These are phyloP conservation scores for Coniochaeta sp. DNA, from an alignment of 2,329 filamentous ascomycete genomes.

Conservation along the genomic window DNA sequence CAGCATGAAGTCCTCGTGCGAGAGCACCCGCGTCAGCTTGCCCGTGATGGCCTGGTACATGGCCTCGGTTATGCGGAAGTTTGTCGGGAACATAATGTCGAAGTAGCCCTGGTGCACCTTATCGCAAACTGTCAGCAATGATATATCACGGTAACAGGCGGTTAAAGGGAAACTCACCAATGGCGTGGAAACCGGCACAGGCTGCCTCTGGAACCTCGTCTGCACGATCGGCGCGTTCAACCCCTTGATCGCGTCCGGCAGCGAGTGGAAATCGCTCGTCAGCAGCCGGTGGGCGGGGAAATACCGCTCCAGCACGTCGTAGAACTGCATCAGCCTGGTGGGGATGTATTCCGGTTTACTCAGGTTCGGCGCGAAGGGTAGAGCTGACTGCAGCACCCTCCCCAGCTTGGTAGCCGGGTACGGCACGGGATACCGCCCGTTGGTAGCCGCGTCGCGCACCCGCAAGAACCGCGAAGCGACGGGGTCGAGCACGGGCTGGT, in stretches of 20 bases:
- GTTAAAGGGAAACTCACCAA: constrained; percentile 52
- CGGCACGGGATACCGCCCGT: constrained; percentile 56
- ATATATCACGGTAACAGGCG: background rate
- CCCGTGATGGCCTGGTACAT: constrained; percentile 91
- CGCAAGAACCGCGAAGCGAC: constrained; percentile 75
- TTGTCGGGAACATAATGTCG: constrained; percentile 95
- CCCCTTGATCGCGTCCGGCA: constrained; percentile 77
- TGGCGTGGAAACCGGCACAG: constrained; percentile 83
- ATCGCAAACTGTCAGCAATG: constrained; percentile 2
- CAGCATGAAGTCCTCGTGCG: constrained; percentile 85
- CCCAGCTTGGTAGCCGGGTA: constrained; percentile 46
- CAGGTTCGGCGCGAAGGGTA: constrained; percentile 70
- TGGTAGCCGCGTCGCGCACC: constrained; percentile 72
- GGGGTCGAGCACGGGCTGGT: constrained; percentile 72
- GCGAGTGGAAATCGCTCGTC: constrained; percentile 80
- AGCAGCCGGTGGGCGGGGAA: constrained; percentile 88
- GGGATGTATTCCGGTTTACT: constrained; percentile 88
- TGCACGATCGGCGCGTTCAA: constrained; percentile 94
- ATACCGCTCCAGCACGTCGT: constrained; percentile 78
- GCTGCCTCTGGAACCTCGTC: constrained; percentile 80
- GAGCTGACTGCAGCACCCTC: constrained; percentile 52
- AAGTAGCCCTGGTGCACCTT: constrained; percentile 98
- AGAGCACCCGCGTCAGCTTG: constrained; percentile 76
- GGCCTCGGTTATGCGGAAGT: constrained; percentile 85
- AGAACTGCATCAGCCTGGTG: constrained; percentile 93